Percentiles rank a stretch among this genome's conserved stretches.
Evolutionary conservation across 305 asterid species (phyloP).

Genomic region (Solanum hybrid): DNA sequence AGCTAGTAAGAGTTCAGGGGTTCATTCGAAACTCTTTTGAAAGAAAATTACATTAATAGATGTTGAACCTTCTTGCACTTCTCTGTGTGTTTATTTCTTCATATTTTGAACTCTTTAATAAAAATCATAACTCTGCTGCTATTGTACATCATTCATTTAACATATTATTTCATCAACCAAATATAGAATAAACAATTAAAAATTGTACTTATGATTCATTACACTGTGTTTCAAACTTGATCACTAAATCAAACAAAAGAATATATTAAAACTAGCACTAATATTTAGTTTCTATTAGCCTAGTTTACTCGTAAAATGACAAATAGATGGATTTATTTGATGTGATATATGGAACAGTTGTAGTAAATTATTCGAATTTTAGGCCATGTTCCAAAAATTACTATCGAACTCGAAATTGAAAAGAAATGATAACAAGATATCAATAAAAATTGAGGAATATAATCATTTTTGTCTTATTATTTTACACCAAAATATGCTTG

Average conservation of each 20-base stretch:
- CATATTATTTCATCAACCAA: not conserved
- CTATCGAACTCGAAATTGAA: not conserved
- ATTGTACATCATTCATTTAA: not conserved
- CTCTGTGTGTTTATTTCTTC: not conserved
- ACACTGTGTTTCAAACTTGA: not conserved
- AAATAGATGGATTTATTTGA: not conserved
- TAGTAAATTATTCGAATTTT: not conserved
- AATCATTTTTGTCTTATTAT: not conserved
- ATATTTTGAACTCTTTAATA: too few species aligned
- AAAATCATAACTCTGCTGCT: not conserved
- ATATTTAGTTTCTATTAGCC: not conserved
- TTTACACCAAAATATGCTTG: not conserved
- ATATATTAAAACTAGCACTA: not conserved
- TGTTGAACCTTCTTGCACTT: not conserved
- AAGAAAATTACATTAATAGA: too few species aligned
- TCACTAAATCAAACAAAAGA: not conserved
- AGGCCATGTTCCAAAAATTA: not conserved
- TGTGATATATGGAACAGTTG: not conserved
- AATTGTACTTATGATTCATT: not conserved
- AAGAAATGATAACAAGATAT: not conserved
- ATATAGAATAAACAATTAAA: too few species aligned
- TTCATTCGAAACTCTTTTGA: not conserved
- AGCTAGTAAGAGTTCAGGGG: not conserved
- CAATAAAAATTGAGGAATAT: not conserved
- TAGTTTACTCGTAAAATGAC: not conserved